A percentile compares a stretch with the other conserved stretches of the same genome.
Evolutionary conservation across 768 basidiomycete genomes (phyloP).

Genomic region (Calocybe gangraenosa): DNA sequence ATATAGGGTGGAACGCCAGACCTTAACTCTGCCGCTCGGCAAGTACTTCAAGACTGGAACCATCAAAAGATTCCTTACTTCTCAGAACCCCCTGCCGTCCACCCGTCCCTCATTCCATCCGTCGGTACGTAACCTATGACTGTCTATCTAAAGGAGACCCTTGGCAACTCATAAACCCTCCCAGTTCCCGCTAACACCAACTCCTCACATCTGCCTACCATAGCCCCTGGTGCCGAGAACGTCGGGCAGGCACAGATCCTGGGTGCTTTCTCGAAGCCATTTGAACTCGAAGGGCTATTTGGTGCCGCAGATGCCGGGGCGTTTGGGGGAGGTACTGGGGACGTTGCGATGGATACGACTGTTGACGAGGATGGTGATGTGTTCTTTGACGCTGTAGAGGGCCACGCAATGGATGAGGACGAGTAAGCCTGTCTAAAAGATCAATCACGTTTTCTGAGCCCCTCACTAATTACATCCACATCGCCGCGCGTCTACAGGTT

Average conservation of each 20-base stretch:
- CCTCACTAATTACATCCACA: neutral
- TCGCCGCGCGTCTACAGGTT: conserved; percentile 15
- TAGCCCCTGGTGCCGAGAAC: conserved; percentile 73
- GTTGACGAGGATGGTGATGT: conserved; percentile 40
- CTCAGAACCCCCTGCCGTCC: conserved; percentile 72
- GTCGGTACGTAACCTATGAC: conserved; percentile 26
- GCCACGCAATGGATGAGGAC: conserved; percentile 36
- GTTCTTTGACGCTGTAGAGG: conserved; percentile 40
- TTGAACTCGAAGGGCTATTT: conserved; percentile 77
- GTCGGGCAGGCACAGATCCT: conserved; percentile 83
- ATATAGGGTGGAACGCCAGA: conserved; percentile 87
- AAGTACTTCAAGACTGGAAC: conserved; percentile 90
- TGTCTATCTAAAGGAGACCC: neutral
- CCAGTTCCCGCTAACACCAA: conserved; percentile 23
- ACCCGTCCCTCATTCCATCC: conserved; percentile 71
- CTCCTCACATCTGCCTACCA: conserved; percentile 24
- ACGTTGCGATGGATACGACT: conserved; percentile 41
- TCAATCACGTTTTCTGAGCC: neutral
- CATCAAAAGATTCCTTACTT: conserved; percentile 92
- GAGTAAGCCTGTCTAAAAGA: conserved; percentile 25
- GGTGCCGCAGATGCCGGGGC: conserved; percentile 79
- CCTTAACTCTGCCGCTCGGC: conserved; percentile 73
- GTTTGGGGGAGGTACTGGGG: conserved; percentile 45
- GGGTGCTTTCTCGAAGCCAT: conserved; percentile 65
- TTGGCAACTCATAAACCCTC: neutral